A percentile compares a stretch with the other conserved stretches of the same genome.
Evolutionary conservation across 768 basidiomycete genomes (phyloP).

Genomic region (Stropharia rugosoannulata): DNA sequence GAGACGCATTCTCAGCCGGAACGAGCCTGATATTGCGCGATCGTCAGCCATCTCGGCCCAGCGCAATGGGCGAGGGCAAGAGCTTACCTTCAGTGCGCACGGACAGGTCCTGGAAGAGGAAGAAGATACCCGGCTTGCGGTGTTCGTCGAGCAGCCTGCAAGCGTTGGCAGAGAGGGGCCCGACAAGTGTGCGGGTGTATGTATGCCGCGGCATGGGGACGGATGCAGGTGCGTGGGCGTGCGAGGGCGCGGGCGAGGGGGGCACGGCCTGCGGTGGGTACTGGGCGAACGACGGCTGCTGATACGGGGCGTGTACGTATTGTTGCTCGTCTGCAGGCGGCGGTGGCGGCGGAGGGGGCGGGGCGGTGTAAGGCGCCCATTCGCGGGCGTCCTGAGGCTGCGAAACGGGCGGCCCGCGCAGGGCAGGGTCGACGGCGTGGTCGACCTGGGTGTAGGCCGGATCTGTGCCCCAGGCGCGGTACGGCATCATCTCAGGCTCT

Average conservation of each 20-base stretch:
- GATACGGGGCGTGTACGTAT: background rate
- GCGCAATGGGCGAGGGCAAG: background rate
- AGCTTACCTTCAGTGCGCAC: constrained; percentile 85
- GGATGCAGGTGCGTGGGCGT: constrained; percentile 30
- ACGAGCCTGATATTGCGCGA: constrained; percentile 55
- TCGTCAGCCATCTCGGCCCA: constrained; percentile 5
- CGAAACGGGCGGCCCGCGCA: constrained; percentile 23
- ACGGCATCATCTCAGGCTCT: constrained; percentile 37
- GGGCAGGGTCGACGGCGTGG: constrained; percentile 32
- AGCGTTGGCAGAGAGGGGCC: constrained; percentile 85
- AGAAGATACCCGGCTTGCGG: constrained; percentile 86
- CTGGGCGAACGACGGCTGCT: constrained; percentile 9
- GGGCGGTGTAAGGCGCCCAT: background rate
- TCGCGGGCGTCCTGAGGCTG: background rate
- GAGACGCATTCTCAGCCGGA: constrained; percentile 82
- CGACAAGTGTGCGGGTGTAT: constrained; percentile 88
- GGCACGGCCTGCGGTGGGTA: constrained; percentile 11
- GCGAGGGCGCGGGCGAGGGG: constrained; percentile 29
- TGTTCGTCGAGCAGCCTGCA: constrained; percentile 84
- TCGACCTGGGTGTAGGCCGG: constrained; percentile 31
- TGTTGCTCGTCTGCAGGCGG: background rate
- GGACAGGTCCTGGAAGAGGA: constrained; percentile 92
- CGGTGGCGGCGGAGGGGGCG: background rate
- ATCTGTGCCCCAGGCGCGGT: constrained; percentile 50
- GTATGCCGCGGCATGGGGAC: constrained; percentile 61